These are phyloP conservation scores for Microdochium bolleyi DNA, from an alignment of 2,329 filamentous ascomycete genomes.

Conservation along the genomic window DNA sequence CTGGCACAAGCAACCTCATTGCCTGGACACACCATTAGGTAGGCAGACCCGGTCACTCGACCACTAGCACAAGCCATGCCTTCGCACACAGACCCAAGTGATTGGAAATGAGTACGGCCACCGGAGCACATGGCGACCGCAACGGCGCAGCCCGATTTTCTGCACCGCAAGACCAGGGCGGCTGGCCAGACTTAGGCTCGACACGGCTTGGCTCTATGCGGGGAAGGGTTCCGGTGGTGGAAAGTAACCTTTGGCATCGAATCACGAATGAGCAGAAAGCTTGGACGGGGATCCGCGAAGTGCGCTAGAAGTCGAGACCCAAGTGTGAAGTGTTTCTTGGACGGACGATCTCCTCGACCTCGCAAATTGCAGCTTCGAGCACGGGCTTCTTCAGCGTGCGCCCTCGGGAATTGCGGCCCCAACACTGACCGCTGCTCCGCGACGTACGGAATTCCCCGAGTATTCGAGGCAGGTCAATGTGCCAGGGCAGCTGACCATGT, in stretches of 20 bases:
- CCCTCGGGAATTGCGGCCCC: no score
- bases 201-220: background rate
- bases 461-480: no score
- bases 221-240: background rate
- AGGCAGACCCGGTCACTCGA: background rate
- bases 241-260: background rate
- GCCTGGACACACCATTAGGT: background rate
- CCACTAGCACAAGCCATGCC: no score
- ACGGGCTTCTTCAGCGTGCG: background rate
- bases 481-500: no score
- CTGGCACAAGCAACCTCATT: background rate
- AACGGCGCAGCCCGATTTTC: no score
- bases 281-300: background rate
- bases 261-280: background rate
- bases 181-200: background rate
- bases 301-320: background rate
- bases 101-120: no score
- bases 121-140: no score
- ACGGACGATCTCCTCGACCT: background rate
- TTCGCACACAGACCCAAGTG: no score
- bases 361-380: background rate
- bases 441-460: no score
- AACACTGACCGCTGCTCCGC: no score
- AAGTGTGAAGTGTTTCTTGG: background rate
- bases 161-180: background rate